phyloP scores from a whole-genome alignment of 2,329 filamentous ascomycete genomes.

The Teratosphaeria nubilosa region DNA sequence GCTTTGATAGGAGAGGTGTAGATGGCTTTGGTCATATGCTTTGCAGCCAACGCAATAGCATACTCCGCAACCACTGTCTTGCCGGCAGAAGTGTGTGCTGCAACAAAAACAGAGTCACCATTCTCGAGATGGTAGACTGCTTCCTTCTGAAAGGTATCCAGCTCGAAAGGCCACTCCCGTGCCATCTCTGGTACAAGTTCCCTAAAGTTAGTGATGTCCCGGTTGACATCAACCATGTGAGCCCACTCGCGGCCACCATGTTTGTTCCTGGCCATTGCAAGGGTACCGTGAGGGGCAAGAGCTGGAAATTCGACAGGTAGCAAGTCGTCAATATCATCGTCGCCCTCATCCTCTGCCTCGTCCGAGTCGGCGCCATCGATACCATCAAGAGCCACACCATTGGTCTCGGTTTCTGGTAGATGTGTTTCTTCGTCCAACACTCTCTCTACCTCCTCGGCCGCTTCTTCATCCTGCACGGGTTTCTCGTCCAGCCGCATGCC shows the following conservation, averaged over 20 bases:
- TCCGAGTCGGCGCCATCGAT: slow-evolving; percentile 18
- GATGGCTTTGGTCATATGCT: slow-evolving; percentile 98
- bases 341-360: slow-evolving; percentile 24
- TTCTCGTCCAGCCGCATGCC: slow-evolving; percentile 65
- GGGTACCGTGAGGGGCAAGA: slow-evolving; percentile 68
- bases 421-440: slow-evolving; percentile 45
- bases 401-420: slow-evolving; percentile 28
- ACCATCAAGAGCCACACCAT: slow-evolving; percentile 12
- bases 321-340: slow-evolving; percentile 67
- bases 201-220: slow-evolving; percentile 85
- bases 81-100: slow-evolving; percentile 91
- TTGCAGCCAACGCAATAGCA: slow-evolving; percentile 89
- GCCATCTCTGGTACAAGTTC: slow-evolving; percentile 96
- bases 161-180: slow-evolving; percentile 88
- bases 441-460: slow-evolving; percentile 59
- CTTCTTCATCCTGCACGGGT: slow-evolving; percentile 42
- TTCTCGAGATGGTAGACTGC: slow-evolving; percentile 95
- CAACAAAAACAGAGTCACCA: slow-evolving; percentile 95
- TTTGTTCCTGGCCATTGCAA: slow-evolving; percentile 61
- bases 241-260: slow-evolving; percentile 84
- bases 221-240: slow-evolving; percentile 93
- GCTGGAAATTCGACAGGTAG: slow-evolving; percentile 89
- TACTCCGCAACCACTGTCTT: slow-evolving; percentile 99
- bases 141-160: slow-evolving; percentile 97
- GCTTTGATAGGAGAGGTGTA: slow-evolving; percentile 99